Conservation (phyloP, 371 early-diverging fungal genomes). For the Fennellomyces sp. region DNA sequence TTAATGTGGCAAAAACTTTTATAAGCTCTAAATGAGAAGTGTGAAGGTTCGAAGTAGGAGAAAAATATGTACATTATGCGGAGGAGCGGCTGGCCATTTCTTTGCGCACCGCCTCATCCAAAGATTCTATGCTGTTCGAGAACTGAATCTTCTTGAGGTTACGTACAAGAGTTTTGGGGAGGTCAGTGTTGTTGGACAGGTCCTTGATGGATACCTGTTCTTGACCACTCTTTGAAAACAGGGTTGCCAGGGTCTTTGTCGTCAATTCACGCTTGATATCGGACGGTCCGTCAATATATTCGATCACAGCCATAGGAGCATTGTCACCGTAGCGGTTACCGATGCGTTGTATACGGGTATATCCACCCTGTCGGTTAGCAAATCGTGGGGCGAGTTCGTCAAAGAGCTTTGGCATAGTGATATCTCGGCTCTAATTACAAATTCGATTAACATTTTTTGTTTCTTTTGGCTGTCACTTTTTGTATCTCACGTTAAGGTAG, state of each 20-base stretch:
- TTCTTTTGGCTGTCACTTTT: not conserved
- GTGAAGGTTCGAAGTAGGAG: no score
- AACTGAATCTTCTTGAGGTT: conserved; percentile 48
- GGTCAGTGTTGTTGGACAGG: conserved; percentile 21
- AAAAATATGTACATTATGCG: no score
- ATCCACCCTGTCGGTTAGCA: conserved; percentile 83
- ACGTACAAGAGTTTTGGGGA: conserved; percentile 38
- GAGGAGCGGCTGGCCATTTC: conserved; percentile 10
- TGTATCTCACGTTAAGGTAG: conserved; percentile 57
- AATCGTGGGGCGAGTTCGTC: conserved; percentile 86
- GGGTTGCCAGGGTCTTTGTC: conserved; percentile 49
- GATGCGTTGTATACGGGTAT: conserved; percentile 85
- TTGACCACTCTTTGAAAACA: conserved; percentile 18
- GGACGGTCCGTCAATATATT: conserved; percentile 71
- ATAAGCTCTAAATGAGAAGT: no score
- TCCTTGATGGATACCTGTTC: conserved; percentile 29
- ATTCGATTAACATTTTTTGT: not conserved
- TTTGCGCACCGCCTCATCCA: conserved; percentile 7
- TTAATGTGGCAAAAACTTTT: no score
- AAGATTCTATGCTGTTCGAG: conserved; percentile 26
- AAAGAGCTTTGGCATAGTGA: conserved; percentile 84
- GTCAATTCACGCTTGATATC: conserved; percentile 60
- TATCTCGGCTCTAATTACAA: conserved; percentile 57
- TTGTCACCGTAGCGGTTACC: conserved; percentile 86
- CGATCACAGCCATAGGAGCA: conserved; percentile 92